phyloP scores from a whole-genome alignment of 2,329 filamentous ascomycete genomes.

The Ramichloridium luteum region DNA sequence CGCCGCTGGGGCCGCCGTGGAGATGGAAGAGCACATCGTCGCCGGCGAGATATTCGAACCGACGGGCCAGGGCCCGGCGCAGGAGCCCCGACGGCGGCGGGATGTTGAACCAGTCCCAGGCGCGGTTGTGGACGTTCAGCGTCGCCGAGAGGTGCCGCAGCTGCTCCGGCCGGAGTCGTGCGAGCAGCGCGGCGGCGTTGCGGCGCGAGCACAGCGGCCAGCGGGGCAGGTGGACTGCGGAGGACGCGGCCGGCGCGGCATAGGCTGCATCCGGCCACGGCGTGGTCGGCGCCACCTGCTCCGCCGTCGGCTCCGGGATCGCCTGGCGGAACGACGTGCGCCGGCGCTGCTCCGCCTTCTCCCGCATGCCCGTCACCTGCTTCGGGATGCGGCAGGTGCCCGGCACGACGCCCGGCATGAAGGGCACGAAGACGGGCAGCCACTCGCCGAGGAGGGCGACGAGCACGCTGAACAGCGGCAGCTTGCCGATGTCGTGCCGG shows the following conservation, averaged over 20 bases:
- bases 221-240: neutral
- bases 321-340: slow-evolving; percentile 39
- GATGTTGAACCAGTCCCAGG: slow-evolving; percentile 35
- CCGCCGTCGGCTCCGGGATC: slow-evolving; percentile 58
- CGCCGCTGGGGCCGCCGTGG: slow-evolving; percentile 46
- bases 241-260: no score
- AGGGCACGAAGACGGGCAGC: slow-evolving; percentile 65
- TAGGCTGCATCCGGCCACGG: no score
- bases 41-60: slow-evolving; percentile 50
- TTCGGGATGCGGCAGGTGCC: slow-evolving; percentile 70
- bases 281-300: slow-evolving; percentile 34
- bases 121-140: slow-evolving; percentile 29
- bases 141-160: slow-evolving; percentile 30
- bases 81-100: slow-evolving; percentile 41
- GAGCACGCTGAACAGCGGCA: slow-evolving; percentile 67
- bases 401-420: slow-evolving; percentile 61
- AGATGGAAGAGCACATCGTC: slow-evolving; percentile 59
- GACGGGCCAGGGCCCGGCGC: slow-evolving; percentile 38
- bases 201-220: slow-evolving; percentile 5
- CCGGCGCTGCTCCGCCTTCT: slow-evolving; percentile 43
- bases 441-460: slow-evolving; percentile 74
- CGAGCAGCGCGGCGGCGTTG: slow-evolving; percentile 8
- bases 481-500: slow-evolving; percentile 58
- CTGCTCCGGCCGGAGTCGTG: slow-evolving; percentile 25
- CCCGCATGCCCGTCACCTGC: slow-evolving; percentile 52